Evolutionary conservation across 2,329 filamentous ascomycete genomes (phyloP), one percentile per base, ranked within the genome.

Genomic region (Fonsecaea monophora): DNA sequence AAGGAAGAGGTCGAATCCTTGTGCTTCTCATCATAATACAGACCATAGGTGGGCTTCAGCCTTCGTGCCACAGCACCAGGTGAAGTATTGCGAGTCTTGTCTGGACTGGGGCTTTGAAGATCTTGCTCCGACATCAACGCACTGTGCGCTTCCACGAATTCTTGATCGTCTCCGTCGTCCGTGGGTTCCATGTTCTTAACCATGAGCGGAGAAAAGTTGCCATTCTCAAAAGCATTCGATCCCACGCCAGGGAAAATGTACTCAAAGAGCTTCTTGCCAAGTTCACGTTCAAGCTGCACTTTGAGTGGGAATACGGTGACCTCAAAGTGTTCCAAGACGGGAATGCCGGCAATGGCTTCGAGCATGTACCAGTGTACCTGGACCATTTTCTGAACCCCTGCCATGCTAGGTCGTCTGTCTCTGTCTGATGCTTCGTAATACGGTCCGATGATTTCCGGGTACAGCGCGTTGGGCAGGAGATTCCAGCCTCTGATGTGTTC

Each of bases 331-430:
- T 98, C 94, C 84, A 99, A 92, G 37, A 99, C 94, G 0, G 94
- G 92, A 68, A 99, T 99, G 57, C 95, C 95, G 42, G 94, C 95
- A 77, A 99, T 97, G 7, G 95, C 94, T 80, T 99, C 95, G 4
- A 99, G 85, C 92, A 97, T 97, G 76, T 97, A 89, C 92, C 96
- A 99, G 76, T 96, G 95, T 12, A 99, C 92, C 38, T 90, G 88
- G 60, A 99, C 86, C 90, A 98, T 98, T 75, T 93, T 92, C 55
- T 68, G 66, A 1, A 58, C 50, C 35, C 67, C 64, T 7, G 53
- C 21, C 15, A 64, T 56, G 58, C 65, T 70, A 21, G 60, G 53
- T 45, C 65, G 66, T 55, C 67, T 85, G 68, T 90, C 88, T 79
- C 77, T 76, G 40, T 62, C 60, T 1, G 60, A 62, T 35, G 88